These are phyloP conservation scores for Aspergillus nomiae DNA, from an alignment of 2,329 filamentous ascomycete genomes.

Conservation along the genomic window DNA sequence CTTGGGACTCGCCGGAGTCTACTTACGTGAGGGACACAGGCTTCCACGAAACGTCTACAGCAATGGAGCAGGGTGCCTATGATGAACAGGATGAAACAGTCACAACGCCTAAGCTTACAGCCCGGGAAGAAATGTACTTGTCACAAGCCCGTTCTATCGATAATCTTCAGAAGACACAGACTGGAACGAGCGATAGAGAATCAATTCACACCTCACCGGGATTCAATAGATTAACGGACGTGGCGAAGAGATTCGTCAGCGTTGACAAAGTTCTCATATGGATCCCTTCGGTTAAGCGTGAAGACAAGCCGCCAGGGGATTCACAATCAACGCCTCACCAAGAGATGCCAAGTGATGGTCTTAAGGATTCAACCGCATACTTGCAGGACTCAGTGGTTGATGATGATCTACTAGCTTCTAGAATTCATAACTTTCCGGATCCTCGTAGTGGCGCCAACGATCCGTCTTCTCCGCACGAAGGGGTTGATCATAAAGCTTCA, in stretches of 20 bases:
- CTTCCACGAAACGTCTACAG: constrained; percentile 4
- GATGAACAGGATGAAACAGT: constrained; percentile 20
- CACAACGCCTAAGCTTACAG: constrained; percentile 35
- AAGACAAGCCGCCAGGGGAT: constrained; percentile 11
- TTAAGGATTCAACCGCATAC: constrained; percentile 24
- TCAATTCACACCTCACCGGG: constrained; percentile 19
- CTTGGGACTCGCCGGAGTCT: constrained; percentile 39
- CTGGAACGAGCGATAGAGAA: constrained; percentile 16
- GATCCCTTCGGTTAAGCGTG: constrained; percentile 32
- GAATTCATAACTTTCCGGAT: constrained; percentile 22
- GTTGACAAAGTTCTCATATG: constrained; percentile 40
- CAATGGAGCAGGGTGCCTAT: neutral
- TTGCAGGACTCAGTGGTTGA: constrained; percentile 24
- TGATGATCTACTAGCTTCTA: constrained; percentile 29
- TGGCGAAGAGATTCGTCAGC: constrained; percentile 37
- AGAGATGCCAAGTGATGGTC: constrained; percentile 18
- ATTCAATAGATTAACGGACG: constrained; percentile 27
- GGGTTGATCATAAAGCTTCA: constrained; percentile 5
- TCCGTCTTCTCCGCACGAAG: constrained; percentile 17
- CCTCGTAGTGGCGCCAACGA: constrained; percentile 21
- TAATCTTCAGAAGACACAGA: constrained; percentile 11
- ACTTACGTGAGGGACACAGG: constrained; percentile 11
- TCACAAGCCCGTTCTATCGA: constrained; percentile 13
- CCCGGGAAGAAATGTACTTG: constrained; percentile 18
- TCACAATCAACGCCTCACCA: constrained; percentile 12